Evolutionary conservation across 106 monocot genomes (phyloP).

Genomic region (Iris macrosiphon): DNA sequence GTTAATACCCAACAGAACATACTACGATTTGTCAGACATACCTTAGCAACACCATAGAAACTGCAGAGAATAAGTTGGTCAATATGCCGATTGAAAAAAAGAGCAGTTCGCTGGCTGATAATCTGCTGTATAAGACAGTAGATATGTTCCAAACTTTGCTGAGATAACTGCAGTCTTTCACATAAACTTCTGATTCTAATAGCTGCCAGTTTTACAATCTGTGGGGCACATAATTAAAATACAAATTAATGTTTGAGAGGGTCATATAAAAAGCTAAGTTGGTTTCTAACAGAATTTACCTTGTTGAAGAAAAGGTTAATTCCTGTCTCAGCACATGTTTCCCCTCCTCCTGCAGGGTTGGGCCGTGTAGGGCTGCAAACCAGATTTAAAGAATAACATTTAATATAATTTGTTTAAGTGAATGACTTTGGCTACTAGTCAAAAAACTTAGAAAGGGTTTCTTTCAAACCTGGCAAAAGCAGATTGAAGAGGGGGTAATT

Average conservation of each 20-base stretch:
- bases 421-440: no score
- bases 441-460: neutral
- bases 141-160: slow-evolving; percentile 62
- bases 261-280: neutral
- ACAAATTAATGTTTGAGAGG: no score
- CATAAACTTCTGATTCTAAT: slow-evolving; percentile 88
- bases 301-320: slow-evolving; percentile 87
- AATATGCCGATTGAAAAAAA: slow-evolving; percentile 94
- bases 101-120: slow-evolving; percentile 55
- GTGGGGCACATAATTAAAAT: slow-evolving; percentile 2
- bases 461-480: slow-evolving; percentile 85
- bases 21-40: slow-evolving; percentile 1
- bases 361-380: slow-evolving; percentile 79
- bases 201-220: slow-evolving; percentile 79
- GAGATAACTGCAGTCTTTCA: slow-evolving; percentile 72
- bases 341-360: slow-evolving; percentile 72
- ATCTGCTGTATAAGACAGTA: slow-evolving; percentile 82
- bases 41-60: slow-evolving; percentile 95
- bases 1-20: neutral
- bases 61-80: slow-evolving; percentile 93
- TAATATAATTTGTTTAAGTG: no score
- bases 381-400: slow-evolving; percentile 1
- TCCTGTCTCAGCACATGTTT: slow-evolving; percentile 85
- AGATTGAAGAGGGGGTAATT: slow-evolving; percentile 83
- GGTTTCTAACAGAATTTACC: slow-evolving; percentile 35